Percentiles rank a stretch among this genome's conserved stretches.
Evolutionary conservation across 108 stramenopile genomes (phyloP).

Genomic region (Fragilariopsis cylindrus): DNA sequence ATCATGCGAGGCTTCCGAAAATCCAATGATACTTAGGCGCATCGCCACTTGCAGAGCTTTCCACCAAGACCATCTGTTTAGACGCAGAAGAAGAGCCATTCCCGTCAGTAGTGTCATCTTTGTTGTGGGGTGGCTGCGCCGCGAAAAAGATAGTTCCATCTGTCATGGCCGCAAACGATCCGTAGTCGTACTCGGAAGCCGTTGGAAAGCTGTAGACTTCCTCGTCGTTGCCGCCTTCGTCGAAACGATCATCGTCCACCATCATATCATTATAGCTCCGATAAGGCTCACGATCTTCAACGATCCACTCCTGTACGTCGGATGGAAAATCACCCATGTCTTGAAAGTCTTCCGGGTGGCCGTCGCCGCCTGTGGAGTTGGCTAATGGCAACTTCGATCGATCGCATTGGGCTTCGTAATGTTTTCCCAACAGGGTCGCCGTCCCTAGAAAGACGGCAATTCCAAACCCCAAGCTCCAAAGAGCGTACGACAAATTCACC

Average conservation of each 20-base stretch:
- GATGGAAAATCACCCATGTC: constrained; percentile 3
- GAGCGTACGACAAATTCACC: constrained; percentile 14
- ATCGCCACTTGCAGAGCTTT: constrained; percentile 6
- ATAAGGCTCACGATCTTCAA: background rate
- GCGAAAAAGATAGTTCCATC: constrained; percentile 16
- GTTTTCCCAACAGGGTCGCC: background rate
- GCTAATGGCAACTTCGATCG: background rate
- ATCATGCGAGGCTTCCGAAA: background rate
- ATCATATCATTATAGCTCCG: background rate
- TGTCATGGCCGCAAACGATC: constrained; percentile 10
- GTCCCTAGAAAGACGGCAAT: constrained; percentile 6
- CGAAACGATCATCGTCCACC: background rate
- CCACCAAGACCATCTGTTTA: constrained; percentile 14
- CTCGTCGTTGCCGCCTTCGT: background rate
- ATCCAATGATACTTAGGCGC: constrained; percentile 14
- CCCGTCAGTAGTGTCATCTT: constrained; percentile 4
- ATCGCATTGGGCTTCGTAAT: background rate
- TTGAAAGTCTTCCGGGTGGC: background rate
- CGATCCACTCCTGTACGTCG: constrained; percentile 16
- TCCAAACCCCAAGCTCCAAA: constrained; percentile 8
- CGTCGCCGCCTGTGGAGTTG: constrained; percentile 1
- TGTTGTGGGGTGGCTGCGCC: background rate
- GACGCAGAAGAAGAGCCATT: background rate
- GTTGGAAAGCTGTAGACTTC: background rate
- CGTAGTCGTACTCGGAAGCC: background rate